phyloP scores from a whole-genome alignment of 2,329 filamentous ascomycete genomes.

The Alternaria brassicicola region DNA sequence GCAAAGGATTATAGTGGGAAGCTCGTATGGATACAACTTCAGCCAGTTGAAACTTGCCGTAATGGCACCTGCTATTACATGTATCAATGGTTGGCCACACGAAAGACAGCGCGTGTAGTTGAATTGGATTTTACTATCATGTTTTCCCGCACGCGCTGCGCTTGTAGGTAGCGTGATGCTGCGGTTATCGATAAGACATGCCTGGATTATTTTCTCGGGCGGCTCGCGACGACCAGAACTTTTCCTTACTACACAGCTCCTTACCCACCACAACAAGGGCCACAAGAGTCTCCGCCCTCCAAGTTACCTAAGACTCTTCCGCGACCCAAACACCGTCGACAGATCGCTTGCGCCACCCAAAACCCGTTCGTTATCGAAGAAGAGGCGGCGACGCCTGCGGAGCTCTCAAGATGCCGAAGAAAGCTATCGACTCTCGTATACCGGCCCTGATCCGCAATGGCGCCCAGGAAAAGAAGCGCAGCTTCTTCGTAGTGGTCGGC shows the following conservation, averaged over 20 bases:
- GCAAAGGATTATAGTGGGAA: neutral
- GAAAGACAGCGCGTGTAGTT: neutral
- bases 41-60: too few species aligned
- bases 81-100: too few species aligned
- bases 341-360: conserved; percentile 8
- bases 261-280: conserved; percentile 4
- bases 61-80: too few species aligned
- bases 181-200: conserved; percentile 15
- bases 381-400: conserved; percentile 42
- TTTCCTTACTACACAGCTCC: conserved; percentile 6
- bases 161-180: conserved; percentile 1
- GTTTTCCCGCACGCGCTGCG: neutral
- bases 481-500: conserved; percentile 96
- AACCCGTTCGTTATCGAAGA: conserved; percentile 4
- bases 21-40: neutral
- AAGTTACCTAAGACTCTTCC: neutral
- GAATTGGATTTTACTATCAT: neutral
- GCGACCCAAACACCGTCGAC: conserved; percentile 3
- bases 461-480: conserved; percentile 84
- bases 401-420: conserved; percentile 47
- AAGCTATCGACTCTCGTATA: conserved; percentile 49
- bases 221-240: conserved; percentile 10
- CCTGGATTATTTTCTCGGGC: conserved; percentile 16
- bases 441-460: conserved; percentile 51
- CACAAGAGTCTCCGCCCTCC: neutral